Percentiles rank a stretch among this genome's conserved stretches.
phyloP scores from a whole-genome alignment of 768 basidiomycete species.

The Crucibulum laeve region DNA sequence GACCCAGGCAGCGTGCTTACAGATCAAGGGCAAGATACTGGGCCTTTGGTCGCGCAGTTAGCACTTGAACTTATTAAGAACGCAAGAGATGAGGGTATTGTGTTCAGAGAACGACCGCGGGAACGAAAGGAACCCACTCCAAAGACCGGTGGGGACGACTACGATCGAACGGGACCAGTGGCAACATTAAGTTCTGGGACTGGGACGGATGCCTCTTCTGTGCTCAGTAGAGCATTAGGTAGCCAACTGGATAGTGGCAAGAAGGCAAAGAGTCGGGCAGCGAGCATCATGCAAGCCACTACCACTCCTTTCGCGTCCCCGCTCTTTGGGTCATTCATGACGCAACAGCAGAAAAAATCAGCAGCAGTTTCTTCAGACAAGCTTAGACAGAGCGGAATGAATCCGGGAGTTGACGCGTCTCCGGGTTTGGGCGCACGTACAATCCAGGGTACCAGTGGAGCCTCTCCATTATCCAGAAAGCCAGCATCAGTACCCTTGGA shows the following conservation, averaged over 20 bases:
- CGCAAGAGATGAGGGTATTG: constrained; percentile 60
- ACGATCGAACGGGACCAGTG: constrained; percentile 28
- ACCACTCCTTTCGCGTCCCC: constrained; percentile 47
- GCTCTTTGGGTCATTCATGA: constrained; percentile 55
- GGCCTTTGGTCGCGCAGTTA: constrained; percentile 52
- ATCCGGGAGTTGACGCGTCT: background rate
- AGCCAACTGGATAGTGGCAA: constrained; percentile 24
- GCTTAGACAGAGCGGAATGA: too few relatives aligned
- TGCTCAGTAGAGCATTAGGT: constrained; percentile 42
- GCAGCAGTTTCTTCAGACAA: background rate
- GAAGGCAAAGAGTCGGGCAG: constrained; percentile 25
- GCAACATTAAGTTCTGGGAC: constrained; percentile 39
- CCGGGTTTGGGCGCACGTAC: background rate
- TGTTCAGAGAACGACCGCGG: constrained; percentile 43
- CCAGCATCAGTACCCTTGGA: constrained; percentile 63
- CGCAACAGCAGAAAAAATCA: constrained; percentile 45
- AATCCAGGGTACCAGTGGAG: constrained; percentile 2
- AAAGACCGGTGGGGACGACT: constrained; percentile 13
- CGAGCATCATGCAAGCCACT: constrained; percentile 28
- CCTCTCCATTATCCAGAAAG: constrained; percentile 17
- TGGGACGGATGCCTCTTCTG: constrained; percentile 38
- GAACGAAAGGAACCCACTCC: constrained; percentile 36
- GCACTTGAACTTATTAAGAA: constrained; percentile 66
- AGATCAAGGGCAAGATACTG: constrained; percentile 64
- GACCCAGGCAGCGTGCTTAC: constrained; percentile 72